phyloP scores from a whole-genome alignment of 1,284 basidiomycete species.

The Apiotrichum porosum region DNA sequence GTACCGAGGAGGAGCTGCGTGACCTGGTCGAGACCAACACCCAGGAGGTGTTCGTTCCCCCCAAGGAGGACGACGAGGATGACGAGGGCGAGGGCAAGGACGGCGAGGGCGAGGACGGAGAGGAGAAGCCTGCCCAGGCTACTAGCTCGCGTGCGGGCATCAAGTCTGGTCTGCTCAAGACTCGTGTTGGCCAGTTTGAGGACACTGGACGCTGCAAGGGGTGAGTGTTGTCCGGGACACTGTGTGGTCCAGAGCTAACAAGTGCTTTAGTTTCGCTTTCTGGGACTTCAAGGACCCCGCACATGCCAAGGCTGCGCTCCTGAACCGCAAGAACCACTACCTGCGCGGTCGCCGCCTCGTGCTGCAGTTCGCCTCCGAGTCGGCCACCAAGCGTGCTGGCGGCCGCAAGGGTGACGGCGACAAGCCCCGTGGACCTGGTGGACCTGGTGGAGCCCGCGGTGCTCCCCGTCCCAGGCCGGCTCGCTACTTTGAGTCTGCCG shows the following conservation, averaged over 20 bases:
- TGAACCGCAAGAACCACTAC: slow-evolving; percentile 77
- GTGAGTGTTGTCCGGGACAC: slow-evolving; percentile 51
- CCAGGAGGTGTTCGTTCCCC: slow-evolving; percentile 1
- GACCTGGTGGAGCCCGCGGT: slow-evolving; percentile 4
- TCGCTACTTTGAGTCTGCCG: slow-evolving; percentile 10
- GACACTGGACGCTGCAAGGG: slow-evolving; percentile 94
- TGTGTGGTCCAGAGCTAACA: slow-evolving; percentile 5
- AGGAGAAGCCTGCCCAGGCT: slow-evolving; percentile 23
- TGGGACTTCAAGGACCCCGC: slow-evolving; percentile 79
- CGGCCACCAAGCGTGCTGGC: slow-evolving; percentile 36
- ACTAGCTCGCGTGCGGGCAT: slow-evolving; percentile 41
- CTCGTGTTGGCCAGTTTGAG: slow-evolving; percentile 92
- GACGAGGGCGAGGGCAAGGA: slow-evolving; percentile 28
- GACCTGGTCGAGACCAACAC: slow-evolving; percentile 45
- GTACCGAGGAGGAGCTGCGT: slow-evolving; percentile 69
- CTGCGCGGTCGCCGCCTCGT: slow-evolving; percentile 62
- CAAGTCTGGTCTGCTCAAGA: slow-evolving; percentile 70
- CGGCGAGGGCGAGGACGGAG: slow-evolving; percentile 37
- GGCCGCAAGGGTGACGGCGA: slow-evolving; percentile 6
- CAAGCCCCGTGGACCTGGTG: slow-evolving; percentile 3
- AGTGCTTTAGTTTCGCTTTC: slow-evolving; percentile 73
- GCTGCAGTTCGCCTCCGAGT: slow-evolving; percentile 43
- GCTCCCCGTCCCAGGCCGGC: background rate
- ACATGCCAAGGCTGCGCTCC: slow-evolving; percentile 73
- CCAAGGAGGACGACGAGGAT: slow-evolving; percentile 17